Conservation (phyloP, 2,329 filamentous ascomycete genomes). For the Zymoseptoria pseudotritici region DNA sequence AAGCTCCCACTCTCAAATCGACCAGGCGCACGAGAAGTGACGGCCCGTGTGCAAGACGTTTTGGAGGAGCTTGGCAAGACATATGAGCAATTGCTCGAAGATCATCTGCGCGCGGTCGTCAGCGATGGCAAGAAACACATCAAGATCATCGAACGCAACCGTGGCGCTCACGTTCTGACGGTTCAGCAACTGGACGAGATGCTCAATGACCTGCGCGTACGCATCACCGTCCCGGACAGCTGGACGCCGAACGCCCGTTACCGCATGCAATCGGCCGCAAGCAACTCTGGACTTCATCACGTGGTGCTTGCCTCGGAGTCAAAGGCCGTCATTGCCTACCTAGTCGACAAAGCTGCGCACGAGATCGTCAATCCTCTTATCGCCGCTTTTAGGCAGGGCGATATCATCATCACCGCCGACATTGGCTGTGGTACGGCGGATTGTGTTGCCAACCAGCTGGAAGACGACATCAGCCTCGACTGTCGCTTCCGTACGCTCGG, state of each 20-base stretch:
- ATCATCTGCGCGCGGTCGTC: constrained; percentile 6
- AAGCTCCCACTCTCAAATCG: constrained; percentile 4
- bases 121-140: constrained; percentile 3
- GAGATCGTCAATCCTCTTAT: background rate
- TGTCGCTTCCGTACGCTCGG: constrained; percentile 6
- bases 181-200: background rate
- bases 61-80: constrained; percentile 3
- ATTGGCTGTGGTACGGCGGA: constrained; percentile 9
- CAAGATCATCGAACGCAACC: background rate
- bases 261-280: constrained; percentile 10
- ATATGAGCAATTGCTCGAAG: constrained; percentile 3
- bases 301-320: constrained; percentile 10
- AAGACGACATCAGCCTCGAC: constrained; percentile 1
- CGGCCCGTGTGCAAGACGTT: background rate
- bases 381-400: background rate
- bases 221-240: constrained; percentile 11
- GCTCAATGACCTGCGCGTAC: background rate
- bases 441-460: constrained; percentile 1
- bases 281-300: constrained; percentile 4
- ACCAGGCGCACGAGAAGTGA: background rate
- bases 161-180: background rate
- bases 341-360: constrained; percentile 1
- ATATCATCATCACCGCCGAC: constrained; percentile 5
- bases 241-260: constrained; percentile 6
- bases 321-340: constrained; percentile 10